Base-by-base conservation (phyloP, 768 basidiomycete genomes). In the Candolleomyces aberdarensis region DNA sequence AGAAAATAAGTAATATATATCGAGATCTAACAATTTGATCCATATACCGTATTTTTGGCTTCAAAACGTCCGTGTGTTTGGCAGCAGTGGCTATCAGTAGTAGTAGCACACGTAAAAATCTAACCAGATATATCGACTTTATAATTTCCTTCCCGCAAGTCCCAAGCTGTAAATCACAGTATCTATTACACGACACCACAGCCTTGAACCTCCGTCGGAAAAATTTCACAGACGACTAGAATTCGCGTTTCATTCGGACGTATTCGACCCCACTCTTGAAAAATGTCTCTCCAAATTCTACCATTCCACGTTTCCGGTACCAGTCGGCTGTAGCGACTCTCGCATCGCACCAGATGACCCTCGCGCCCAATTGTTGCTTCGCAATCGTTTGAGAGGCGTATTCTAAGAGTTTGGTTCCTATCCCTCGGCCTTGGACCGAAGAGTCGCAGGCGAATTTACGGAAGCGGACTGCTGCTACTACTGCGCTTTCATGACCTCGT, bases 401-500 rank as follows among this genome's bases (percentile, higher is more conserved):
- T 52, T 68, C 63, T 43, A 89, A 72, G 48, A 86, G 75, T 53
- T 66, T 70, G 26, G 81, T 79, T 39, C 83, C 85, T 61, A 88
- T 74, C 26, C 85, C 85, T 62, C 66, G 76, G 20, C 80, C 76
- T 71, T 85, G 85, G 66, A 78, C 76, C n/a, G 69, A 63, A 36
- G 77, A 74, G 49, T 79, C 74, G 70, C 83, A 87, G 17, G 85
- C 82, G 66, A 87, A 88, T 67, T 87, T 87, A 62, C 84, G 76
- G 72, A 87, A 86, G 31, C 83, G 79, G 20, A 78, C 77, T 10
- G 70, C 63, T 52, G 57, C 58, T 26, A 26, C 26, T 26, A 26
- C 26, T 1, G 26, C 3, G 26, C 26, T 26, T 3, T 26, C 26
- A 26, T 26, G 26, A 26, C 26, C 26, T 3, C 26, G 26, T 26